Evolutionary conservation across 805 yeast genomes (phyloP), one percentile per base, ranked within the genome.

Genomic region (Candida maesae): DNA sequence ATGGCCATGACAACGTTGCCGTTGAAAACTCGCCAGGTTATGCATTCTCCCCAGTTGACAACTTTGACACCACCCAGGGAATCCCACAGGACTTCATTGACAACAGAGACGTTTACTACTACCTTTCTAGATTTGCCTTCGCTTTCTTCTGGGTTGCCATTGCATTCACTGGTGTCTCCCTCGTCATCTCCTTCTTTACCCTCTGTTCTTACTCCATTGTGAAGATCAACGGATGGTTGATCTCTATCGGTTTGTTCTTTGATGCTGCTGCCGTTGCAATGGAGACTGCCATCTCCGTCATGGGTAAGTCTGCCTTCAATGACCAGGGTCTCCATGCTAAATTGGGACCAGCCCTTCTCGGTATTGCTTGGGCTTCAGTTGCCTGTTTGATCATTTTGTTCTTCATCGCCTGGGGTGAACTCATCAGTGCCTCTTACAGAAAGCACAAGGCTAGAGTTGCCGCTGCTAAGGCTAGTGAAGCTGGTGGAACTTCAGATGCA

Each of bases 1-100:
- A 41, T 14, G 52, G 52, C 21, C 40, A 45, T 35, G 71, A 62
- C 44, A 59, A 64, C 44, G 38, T 58, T 5, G 71, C 78, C 54
- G 28, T 44, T 12, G 48, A 55, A 30, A 59, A 71, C 33, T 76
- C 79, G 12, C 88, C 93, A 21, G 91, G 82, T 36, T 74, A 69
- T 54, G 88, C 93, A 39, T 62, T 84, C 41, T 82, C 90, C 8
- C 91, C 91, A 25, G 73, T 65, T 31, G 89, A 84, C 60, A 84
- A 84, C 65, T 84, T 82, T 51, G 70, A 70, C 40, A 78, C 85
- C 44, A 56, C 67, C 15, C 52, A 52, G 2, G 65, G 68, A 43
- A 68, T 83, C 24, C 89, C 89, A 38, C 40, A 52, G 5, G 70
- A 67, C 42, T 83, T 83, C 41, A 58, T 74, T 46, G 58, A 59